These are phyloP conservation scores for Thalassiosira sp. DNA, from an alignment of 352 stramenopile species.

Conservation along the genomic window DNA sequence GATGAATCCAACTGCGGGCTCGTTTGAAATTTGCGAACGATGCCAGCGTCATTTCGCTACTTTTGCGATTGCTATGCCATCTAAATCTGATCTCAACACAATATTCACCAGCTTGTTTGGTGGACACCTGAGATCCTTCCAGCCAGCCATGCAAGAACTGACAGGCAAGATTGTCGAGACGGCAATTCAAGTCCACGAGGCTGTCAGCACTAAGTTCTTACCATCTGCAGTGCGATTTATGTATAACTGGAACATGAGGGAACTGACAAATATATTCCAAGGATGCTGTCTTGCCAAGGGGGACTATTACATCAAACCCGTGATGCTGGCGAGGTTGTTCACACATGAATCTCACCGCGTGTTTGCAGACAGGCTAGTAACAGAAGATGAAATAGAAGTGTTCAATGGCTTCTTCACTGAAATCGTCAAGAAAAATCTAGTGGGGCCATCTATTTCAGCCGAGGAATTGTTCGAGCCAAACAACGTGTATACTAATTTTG, in stretches of 20 bases:
- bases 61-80: conserved; percentile 93
- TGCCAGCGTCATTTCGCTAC: conserved; percentile 94
- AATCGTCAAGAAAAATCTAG: conserved; percentile 90
- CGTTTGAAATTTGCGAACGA: conserved; percentile 96
- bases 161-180: conserved; percentile 89
- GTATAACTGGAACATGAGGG: conserved; percentile 98
- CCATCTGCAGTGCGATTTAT: conserved; percentile 96
- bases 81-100: conserved; percentile 91
- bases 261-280: conserved; percentile 96
- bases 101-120: conserved; percentile 95
- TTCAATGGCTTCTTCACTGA: conserved; percentile 91
- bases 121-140: conserved; percentile 89
- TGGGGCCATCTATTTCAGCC: conserved; percentile 77
- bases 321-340: conserved; percentile 90
- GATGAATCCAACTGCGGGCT: conserved; percentile 96
- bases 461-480: conserved; percentile 84
- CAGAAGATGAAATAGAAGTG: conserved; percentile 91
- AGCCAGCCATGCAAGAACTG: conserved; percentile 74
- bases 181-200: conserved; percentile 89
- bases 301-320: conserved; percentile 89
- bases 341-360: conserved; percentile 96
- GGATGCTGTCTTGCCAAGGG: conserved; percentile 90
- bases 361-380: conserved; percentile 95
- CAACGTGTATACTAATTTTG: conserved; percentile 95
- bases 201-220: conserved; percentile 92